These are phyloP conservation scores for Claviceps fusiformis DNA, from an alignment of 2,329 filamentous ascomycete species.

Conservation along the genomic window DNA sequence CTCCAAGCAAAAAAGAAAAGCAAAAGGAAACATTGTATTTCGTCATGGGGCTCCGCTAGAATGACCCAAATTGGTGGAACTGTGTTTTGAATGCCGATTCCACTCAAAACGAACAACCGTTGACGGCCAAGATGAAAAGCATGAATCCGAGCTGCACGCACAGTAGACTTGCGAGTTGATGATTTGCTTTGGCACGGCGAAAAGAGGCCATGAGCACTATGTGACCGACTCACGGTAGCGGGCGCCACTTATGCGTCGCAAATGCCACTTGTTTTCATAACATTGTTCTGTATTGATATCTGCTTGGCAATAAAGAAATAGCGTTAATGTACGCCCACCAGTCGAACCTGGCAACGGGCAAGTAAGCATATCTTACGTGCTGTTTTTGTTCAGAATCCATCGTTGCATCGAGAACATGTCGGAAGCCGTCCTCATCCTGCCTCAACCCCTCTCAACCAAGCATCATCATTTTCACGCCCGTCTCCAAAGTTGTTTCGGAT, in stretches of 20 bases:
- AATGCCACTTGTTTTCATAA: not conserved
- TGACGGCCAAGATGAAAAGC: not conserved
- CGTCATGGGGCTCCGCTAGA: too few species aligned
- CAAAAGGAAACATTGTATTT: too few species aligned
- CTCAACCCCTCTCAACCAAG: not conserved
- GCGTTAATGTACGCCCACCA: not conserved
- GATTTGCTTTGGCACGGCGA: not conserved
- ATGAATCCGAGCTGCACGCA: not conserved
- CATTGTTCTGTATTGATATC: not conserved
- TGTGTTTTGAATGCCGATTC: not conserved
- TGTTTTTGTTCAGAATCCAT: not conserved
- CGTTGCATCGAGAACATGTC: not conserved
- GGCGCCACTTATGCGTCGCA: not conserved
- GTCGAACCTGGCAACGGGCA: not conserved
- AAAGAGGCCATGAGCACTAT: not conserved
- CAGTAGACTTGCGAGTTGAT: not conserved
- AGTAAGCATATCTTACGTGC: not conserved
- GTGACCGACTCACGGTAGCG: not conserved
- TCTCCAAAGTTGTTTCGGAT: not conserved
- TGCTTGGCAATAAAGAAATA: not conserved
- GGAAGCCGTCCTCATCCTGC: not conserved
- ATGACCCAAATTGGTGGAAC: not conserved
- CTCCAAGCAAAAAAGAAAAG: too few species aligned
- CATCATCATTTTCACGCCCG: too few species aligned
- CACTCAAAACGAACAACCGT: not conserved